These are phyloP conservation scores for Rauvolfia tetraphylla DNA, from an alignment of 257 asterid genomes.

Conservation along the genomic window DNA sequence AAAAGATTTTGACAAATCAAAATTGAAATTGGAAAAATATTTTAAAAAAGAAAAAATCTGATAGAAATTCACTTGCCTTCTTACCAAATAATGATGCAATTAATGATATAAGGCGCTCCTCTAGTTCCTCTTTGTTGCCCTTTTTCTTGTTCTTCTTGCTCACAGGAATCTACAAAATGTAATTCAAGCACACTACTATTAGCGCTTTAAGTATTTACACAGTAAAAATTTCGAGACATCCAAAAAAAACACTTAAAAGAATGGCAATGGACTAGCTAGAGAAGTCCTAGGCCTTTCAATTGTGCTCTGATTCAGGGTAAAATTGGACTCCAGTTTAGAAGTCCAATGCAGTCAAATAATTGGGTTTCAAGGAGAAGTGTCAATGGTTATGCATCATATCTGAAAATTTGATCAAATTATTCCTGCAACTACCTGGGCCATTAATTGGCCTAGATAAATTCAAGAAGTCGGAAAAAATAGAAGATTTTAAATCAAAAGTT, in stretches of 20 bases:
- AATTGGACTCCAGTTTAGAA: too few relatives aligned
- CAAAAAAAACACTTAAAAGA: background rate
- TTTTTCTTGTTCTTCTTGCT: constrained; percentile 90
- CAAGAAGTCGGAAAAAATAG: too few relatives aligned
- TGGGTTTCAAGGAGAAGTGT: too few relatives aligned
- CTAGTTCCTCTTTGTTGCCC: constrained; percentile 71
- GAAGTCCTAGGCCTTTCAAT: background rate
- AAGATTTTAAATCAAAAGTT: too few relatives aligned
- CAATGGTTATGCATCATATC: too few relatives aligned
- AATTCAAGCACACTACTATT: background rate
- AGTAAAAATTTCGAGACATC: background rate
- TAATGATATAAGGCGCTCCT: constrained; percentile 88
- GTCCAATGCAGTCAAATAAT: too few relatives aligned
- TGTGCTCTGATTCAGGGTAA: too few relatives aligned
- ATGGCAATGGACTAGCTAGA: background rate
- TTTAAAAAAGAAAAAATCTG: background rate
- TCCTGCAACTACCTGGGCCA: too few relatives aligned
- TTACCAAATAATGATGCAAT: constrained; percentile 95
- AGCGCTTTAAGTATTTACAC: background rate
- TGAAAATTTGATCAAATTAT: too few relatives aligned
- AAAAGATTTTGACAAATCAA: background rate
- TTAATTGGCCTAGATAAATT: too few relatives aligned
- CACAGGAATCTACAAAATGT: constrained; percentile 63
- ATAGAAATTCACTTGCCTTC: constrained; percentile 29
- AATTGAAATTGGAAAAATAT: background rate